Conservation (phyloP, 2,329 filamentous ascomycete species). For the Chaetomium strumarium region DNA sequence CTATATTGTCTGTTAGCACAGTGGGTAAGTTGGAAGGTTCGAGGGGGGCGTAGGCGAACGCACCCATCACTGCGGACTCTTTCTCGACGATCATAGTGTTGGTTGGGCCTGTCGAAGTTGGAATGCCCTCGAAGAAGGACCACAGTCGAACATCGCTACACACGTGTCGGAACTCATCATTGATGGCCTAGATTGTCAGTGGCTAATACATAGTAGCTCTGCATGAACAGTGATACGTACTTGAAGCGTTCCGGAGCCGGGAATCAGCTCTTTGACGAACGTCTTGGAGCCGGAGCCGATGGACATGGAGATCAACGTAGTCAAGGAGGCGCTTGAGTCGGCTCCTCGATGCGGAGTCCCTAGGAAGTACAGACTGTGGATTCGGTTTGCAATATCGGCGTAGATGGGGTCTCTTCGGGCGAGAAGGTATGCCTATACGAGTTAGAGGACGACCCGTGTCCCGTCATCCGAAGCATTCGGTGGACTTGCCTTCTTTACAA, state of each 20-base stretch:
- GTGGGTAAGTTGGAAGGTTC: background rate
- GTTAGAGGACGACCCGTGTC: no score
- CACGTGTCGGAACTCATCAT: conserved; percentile 29
- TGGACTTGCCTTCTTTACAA: background rate
- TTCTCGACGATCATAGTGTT: conserved; percentile 26
- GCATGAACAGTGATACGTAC: background rate
- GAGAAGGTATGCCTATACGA: conserved; percentile 18
- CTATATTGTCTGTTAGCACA: conserved; percentile 7
- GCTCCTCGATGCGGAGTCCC: conserved; percentile 28
- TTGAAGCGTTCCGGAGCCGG: conserved; percentile 13
- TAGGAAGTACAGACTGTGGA: conserved; percentile 29
- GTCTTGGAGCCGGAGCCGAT: conserved; percentile 21
- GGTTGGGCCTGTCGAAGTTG: conserved; percentile 19
- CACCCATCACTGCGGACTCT: conserved; percentile 24
- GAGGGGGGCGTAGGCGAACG: background rate
- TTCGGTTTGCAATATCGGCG: conserved; percentile 20
- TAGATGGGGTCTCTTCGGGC: conserved; percentile 19
- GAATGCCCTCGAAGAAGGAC: conserved; percentile 28
- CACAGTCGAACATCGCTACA: conserved; percentile 23
- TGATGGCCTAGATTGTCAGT: conserved; percentile 22
- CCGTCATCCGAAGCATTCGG: background rate
- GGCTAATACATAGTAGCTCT: background rate
- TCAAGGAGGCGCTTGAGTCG: conserved; percentile 21
- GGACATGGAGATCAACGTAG: conserved; percentile 19
- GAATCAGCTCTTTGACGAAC: conserved; percentile 26